A percentile compares a stretch with the other conserved stretches of the same genome.
Evolutionary conservation across 768 basidiomycete species (phyloP).

Genomic region (Podaxis rugospora): DNA sequence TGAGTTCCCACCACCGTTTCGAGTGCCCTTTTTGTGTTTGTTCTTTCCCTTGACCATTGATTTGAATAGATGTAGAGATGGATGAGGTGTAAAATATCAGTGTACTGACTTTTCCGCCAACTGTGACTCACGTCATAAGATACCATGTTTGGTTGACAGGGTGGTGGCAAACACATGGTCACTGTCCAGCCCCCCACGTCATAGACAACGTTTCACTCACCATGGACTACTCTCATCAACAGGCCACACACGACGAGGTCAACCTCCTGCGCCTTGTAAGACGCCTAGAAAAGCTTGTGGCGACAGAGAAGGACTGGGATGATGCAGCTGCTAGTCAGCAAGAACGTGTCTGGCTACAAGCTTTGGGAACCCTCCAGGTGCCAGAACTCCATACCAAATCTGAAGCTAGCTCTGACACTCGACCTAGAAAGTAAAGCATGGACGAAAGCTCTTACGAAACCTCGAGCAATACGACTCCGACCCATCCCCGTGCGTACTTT

Average conservation of each 20-base stretch:
- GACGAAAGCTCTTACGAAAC: constrained; percentile 10
- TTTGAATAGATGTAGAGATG: neutral
- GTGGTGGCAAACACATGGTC: neutral
- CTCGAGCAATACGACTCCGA: neutral
- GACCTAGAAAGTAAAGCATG: constrained; percentile 12
- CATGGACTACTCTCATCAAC: neutral
- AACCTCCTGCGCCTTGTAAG: constrained; percentile 11
- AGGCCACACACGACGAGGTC: constrained; percentile 11
- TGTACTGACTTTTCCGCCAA: neutral
- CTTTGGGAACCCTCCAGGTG: neutral
- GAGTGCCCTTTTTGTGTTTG: neutral
- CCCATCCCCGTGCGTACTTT: neutral
- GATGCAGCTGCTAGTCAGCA: neutral
- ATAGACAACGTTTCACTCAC: neutral
- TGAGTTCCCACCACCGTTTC: neutral
- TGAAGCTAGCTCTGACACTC: neutral
- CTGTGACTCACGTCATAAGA: neutral
- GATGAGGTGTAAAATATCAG: neutral
- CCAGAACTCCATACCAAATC: neutral
- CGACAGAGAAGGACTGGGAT: neutral
- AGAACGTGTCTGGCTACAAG: neutral
- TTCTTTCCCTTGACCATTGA: neutral
- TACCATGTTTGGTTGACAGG: neutral
- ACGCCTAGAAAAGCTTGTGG: constrained; percentile 8
- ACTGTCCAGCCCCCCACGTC: neutral